Evolutionary conservation across 106 monocot genomes (phyloP).

Genomic region (Narthecium ossifragum): DNA sequence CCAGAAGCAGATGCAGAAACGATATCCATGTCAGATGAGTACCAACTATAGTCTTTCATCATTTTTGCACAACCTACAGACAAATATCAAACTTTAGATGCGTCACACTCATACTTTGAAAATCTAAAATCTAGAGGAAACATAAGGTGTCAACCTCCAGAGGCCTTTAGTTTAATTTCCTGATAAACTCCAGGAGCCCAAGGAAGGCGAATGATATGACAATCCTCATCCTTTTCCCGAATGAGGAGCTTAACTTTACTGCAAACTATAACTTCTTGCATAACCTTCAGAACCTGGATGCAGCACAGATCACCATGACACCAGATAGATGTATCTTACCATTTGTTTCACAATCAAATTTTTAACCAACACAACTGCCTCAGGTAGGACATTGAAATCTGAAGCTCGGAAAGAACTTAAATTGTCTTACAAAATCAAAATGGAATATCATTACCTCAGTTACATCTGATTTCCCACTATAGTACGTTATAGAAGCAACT

Average conservation of each 20-base stretch:
- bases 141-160: conserved; percentile 86
- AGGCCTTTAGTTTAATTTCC: conserved; percentile 56
- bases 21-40: conserved; percentile 53
- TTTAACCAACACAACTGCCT: too few species aligned
- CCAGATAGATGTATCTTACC: too few species aligned
- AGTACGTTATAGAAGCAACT: conserved; percentile 63
- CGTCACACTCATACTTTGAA: too few species aligned
- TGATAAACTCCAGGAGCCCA: conserved; percentile 85
- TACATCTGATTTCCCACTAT: conserved; percentile 28
- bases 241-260: conserved; percentile 50
- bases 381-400: too few species aligned
- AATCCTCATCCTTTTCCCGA: conserved; percentile 18
- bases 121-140: too few species aligned
- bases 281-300: conserved; percentile 59
- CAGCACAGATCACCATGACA: too few species aligned
- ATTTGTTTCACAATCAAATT: too few species aligned
- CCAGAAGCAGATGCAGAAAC: conserved; percentile 60
- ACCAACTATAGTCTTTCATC: conserved; percentile 65
- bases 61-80: conserved; percentile 69
- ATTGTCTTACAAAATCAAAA: too few species aligned
- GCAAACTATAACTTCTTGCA: conserved; percentile 72
- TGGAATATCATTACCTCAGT: conserved; percentile 60
- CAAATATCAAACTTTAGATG: conserved; percentile 1
- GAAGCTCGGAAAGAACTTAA: too few species aligned
- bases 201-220: conserved; percentile 55